Conservation (phyloP, 352 stramenopile species). For the Phytophthora brassicae region DNA sequence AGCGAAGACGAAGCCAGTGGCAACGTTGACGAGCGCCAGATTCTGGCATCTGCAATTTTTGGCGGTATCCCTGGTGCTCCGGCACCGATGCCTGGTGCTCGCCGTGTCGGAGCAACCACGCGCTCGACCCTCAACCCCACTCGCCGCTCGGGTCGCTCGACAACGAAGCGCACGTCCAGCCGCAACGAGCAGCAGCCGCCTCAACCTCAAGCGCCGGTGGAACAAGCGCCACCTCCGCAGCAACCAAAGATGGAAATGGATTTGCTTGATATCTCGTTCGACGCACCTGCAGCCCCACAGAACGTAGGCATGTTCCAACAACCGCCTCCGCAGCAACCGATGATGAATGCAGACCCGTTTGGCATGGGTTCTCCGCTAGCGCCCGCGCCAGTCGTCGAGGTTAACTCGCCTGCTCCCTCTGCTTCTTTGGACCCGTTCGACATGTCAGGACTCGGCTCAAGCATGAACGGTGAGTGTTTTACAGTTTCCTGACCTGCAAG, state of each 20-base stretch:
- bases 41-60: constrained; percentile 96
- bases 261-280: constrained; percentile 85
- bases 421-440: constrained; percentile 72
- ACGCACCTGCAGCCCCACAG: constrained; percentile 44
- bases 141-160: constrained; percentile 27
- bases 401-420: constrained; percentile 30
- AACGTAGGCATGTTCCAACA: constrained; percentile 39
- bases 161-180: constrained; percentile 29
- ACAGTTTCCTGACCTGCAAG: not conserved
- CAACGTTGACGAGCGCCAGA: constrained; percentile 68
- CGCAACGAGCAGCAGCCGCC: constrained; percentile 48
- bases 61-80: constrained; percentile 91
- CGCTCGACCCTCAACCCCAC: constrained; percentile 35
- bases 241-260: constrained; percentile 70
- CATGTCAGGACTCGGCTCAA: constrained; percentile 65
- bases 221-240: constrained; percentile 32
- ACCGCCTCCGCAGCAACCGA: constrained; percentile 34
- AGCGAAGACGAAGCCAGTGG: constrained; percentile 36
- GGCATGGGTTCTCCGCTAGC: constrained; percentile 48
- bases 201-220: constrained; percentile 35
- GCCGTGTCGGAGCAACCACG: constrained; percentile 33
- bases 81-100: constrained; percentile 40
- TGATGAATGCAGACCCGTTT: constrained; percentile 61
- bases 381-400: constrained; percentile 29
- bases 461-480: constrained; percentile 61